These are phyloP conservation scores for Macrophomina phaseolina DNA, from an alignment of 2,329 filamentous ascomycete genomes.

Conservation along the genomic window DNA sequence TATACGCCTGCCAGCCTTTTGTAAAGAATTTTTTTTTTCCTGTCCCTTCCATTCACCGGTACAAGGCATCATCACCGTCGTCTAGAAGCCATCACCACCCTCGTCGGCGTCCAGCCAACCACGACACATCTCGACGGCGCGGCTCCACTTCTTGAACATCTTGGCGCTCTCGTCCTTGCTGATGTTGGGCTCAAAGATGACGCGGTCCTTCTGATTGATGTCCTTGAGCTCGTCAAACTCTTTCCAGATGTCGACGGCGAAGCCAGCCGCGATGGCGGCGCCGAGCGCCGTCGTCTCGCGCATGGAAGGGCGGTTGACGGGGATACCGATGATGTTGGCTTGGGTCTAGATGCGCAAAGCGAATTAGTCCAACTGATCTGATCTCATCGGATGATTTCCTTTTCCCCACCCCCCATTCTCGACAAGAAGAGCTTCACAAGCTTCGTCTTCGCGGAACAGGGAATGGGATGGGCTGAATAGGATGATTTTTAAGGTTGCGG, in stretches of 20 bases:
- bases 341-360: conserved; percentile 64
- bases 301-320: conserved; percentile 84
- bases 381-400: background rate
- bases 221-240: conserved; percentile 74
- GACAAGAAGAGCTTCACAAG: background rate
- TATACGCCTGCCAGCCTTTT: background rate
- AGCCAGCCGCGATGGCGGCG: conserved; percentile 86
- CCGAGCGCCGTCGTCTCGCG: conserved; percentile 88
- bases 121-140: conserved; percentile 78
- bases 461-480: conserved; percentile 4
- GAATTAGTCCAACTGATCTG: conserved; percentile 11
- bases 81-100: conserved; percentile 23
- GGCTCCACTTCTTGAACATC: conserved; percentile 75
- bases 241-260: conserved; percentile 80
- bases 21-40: background rate
- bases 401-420: background rate
- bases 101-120: conserved; percentile 67
- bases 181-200: conserved; percentile 72
- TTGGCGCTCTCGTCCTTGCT: conserved; percentile 61
- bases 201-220: conserved; percentile 73
- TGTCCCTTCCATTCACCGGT: conserved; percentile 2
- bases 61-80: background rate
- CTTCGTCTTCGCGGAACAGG: background rate
- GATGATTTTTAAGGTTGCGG: conserved; percentile 24
- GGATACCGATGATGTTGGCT: conserved; percentile 83